A percentile compares a stretch with the other conserved stretches of the same genome.
phyloP scores from a whole-genome alignment of 2,329 filamentous ascomycete genomes.

The Tothia fuscella region DNA sequence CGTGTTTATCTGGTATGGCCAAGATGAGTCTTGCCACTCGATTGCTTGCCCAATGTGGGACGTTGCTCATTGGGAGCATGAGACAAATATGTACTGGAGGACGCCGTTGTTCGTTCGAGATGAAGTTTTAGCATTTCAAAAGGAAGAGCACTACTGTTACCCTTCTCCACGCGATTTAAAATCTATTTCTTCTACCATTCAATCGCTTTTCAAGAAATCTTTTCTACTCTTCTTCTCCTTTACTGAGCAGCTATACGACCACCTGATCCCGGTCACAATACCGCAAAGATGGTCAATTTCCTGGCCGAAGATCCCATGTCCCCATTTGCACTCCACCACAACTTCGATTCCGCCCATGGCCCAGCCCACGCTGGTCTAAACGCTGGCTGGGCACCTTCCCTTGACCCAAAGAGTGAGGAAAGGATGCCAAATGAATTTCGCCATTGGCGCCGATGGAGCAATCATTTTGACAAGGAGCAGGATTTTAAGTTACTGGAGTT shows the following conservation, averaged over 20 bases:
- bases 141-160: neutral
- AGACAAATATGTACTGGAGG: neutral
- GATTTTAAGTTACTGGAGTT: neutral
- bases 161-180: neutral
- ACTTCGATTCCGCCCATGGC: neutral
- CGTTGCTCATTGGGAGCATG: neutral
- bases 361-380: neutral
- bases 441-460: conserved; percentile 7
- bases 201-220: neutral
- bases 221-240: neutral
- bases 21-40: neutral
- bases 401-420: conserved; percentile 6
- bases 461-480: conserved; percentile 9
- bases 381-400: neutral
- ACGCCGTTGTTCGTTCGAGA: neutral
- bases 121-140: neutral
- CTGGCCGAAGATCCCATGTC: neutral
- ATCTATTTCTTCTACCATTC: neutral
- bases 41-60: neutral
- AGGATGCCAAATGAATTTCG: conserved; percentile 1
- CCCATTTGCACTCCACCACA: neutral
- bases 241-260: neutral
- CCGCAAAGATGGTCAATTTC: conserved; percentile 4
- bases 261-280: neutral
- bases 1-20: neutral